Evolutionary conservation across 192 early-diverging fungal species (phyloP).

Genomic region (Coemansia biformis): DNA sequence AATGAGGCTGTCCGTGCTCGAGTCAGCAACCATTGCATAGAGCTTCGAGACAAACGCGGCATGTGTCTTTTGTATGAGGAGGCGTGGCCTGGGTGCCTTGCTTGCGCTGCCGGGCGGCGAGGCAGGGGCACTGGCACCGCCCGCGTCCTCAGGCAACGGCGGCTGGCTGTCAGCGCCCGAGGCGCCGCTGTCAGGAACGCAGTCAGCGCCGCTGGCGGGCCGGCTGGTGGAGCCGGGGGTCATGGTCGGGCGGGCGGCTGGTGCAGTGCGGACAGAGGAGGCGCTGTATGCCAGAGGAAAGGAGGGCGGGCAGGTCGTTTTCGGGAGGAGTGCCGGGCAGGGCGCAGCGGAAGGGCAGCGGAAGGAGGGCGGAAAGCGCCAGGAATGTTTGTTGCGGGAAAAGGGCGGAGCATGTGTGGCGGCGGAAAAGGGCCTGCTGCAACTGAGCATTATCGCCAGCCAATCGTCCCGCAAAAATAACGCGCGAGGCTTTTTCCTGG

Average conservation of each 20-base stretch:
- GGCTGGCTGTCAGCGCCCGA: too few relatives aligned
- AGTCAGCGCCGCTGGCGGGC: too few relatives aligned
- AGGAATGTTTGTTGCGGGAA: background rate
- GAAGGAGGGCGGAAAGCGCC: conserved; percentile 8
- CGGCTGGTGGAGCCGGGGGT: too few relatives aligned
- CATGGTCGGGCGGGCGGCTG: background rate
- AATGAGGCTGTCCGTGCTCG: conserved; percentile 28
- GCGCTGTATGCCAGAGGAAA: conserved; percentile 1
- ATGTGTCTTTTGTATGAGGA: conserved; percentile 42
- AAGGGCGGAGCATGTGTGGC: too few relatives aligned
- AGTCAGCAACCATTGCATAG: conserved; percentile 41
- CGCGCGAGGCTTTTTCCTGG: too few relatives aligned
- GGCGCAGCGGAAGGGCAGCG: background rate
- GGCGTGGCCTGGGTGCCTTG: conserved; percentile 15
- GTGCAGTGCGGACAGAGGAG: background rate
- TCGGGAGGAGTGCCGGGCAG: background rate
- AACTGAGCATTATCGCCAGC: too few relatives aligned
- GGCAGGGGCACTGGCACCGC: too few relatives aligned
- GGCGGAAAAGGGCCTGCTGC: too few relatives aligned
- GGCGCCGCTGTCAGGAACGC: too few relatives aligned
- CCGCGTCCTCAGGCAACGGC: too few relatives aligned
- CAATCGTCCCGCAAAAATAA: too few relatives aligned
- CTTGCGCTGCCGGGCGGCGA: too few relatives aligned
- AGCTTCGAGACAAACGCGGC: conserved; percentile 50
- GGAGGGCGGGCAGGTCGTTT: background rate